These are phyloP conservation scores for Ogataea polymorpha DNA, from an alignment of 805 yeast genomes.

Conservation along the genomic window DNA sequence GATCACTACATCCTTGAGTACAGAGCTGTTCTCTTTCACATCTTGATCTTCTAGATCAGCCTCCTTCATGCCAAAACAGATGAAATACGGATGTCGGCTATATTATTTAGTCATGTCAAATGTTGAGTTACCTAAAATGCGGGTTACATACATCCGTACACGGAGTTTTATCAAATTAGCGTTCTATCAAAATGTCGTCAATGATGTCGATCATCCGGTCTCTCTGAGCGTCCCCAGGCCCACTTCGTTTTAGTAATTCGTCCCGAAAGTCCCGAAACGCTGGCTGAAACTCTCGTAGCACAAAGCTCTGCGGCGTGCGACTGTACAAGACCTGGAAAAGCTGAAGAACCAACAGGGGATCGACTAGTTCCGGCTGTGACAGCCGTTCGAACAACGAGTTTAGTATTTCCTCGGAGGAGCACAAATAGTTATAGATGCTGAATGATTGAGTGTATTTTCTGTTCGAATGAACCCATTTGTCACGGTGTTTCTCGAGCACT, in stretches of 20 bases:
- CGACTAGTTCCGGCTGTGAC: constrained; percentile 15
- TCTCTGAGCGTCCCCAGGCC: background rate
- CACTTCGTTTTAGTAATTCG: constrained; percentile 1
- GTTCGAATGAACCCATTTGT: constrained; percentile 1
- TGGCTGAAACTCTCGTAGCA: constrained; percentile 13
- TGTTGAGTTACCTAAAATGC: background rate
- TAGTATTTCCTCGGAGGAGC: constrained; percentile 18
- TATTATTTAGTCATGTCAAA: background rate
- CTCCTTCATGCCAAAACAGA: background rate
- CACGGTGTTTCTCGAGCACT: constrained; percentile 7
- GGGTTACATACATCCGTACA: background rate
- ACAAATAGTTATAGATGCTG: constrained; percentile 16
- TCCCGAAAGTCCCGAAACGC: constrained; percentile 15
- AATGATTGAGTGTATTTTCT: constrained; percentile 9
- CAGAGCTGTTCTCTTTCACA: background rate
- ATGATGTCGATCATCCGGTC: constrained; percentile 1
- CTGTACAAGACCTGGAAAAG: constrained; percentile 13
- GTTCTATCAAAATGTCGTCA: constrained; percentile 8
- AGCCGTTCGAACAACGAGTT: constrained; percentile 13
- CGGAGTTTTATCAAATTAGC: background rate
- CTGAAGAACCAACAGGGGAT: constrained; percentile 10
- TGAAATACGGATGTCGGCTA: background rate
- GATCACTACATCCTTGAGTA: constrained; percentile 17
- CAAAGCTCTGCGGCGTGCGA: constrained; percentile 13
- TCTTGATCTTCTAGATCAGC: background rate